Percentiles rank a stretch among this genome's conserved stretches.
These are phyloP conservation scores for Conticribra weissflogii DNA, from an alignment of 108 stramenopile species.

Conservation along the genomic window DNA sequence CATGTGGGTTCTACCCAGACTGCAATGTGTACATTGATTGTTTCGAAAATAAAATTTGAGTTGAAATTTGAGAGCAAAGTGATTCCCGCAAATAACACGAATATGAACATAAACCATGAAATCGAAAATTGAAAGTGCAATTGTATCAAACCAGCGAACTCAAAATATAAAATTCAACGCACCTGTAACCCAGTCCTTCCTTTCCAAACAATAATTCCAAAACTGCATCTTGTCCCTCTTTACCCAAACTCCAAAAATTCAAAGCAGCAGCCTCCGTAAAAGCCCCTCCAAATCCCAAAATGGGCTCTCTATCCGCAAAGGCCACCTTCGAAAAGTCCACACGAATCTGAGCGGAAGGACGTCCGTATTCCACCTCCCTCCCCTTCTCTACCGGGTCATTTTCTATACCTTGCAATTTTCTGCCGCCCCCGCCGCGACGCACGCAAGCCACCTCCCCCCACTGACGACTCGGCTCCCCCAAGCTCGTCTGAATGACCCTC, in stretches of 20 bases:
- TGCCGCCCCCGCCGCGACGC: constrained; percentile 18
- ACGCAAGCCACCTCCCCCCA: constrained; percentile 73
- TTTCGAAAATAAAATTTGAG: no score
- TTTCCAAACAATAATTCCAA: constrained; percentile 91
- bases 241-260: constrained; percentile 80
- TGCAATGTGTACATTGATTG: constrained; percentile 32
- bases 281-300: constrained; percentile 95
- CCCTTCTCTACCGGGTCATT: constrained; percentile 12
- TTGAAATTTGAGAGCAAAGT: no score
- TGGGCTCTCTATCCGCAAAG: constrained; percentile 63
- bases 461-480: constrained; percentile 63
- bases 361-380: constrained; percentile 33
- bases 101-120: no score
- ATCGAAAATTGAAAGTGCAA: not conserved
- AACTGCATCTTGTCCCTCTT: constrained; percentile 67
- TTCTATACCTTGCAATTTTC: no score
- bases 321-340: constrained; percentile 49
- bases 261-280: constrained; percentile 94
- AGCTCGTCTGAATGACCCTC: constrained; percentile 59
- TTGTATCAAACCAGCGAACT: not conserved
- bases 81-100: no score
- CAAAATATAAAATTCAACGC: not conserved
- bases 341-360: constrained; percentile 65
- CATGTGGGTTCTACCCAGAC: constrained; percentile 90
- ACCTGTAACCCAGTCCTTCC: constrained; percentile 80